phyloP scores from a whole-genome alignment of 306 rosid species.

The Vigna hirtella region DNA sequence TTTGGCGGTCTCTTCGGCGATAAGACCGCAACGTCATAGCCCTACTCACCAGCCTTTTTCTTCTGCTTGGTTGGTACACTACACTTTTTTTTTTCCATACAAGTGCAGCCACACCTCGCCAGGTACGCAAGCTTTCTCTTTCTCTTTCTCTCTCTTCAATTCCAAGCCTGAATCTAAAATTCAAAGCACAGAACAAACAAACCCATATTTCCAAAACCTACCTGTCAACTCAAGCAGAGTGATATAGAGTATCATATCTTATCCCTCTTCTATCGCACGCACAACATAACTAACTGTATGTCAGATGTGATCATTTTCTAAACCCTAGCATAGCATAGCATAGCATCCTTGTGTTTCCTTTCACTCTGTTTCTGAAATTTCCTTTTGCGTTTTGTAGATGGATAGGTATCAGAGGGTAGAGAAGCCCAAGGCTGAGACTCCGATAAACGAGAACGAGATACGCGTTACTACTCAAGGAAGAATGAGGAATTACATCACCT shows the following conservation, averaged over 20 bases:
- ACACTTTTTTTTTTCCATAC: neutral
- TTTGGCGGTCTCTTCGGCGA: conserved; percentile 66
- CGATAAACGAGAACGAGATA: conserved; percentile 87
- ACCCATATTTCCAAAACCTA: neutral
- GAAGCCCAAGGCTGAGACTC: conserved; percentile 72
- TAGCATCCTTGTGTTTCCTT: neutral
- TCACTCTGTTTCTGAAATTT: neutral
- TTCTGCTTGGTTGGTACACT: conserved; percentile 13
- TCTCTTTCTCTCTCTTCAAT: neutral
- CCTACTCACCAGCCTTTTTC: conserved; percentile 56
- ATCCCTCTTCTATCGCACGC: neutral
- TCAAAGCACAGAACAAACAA: neutral
- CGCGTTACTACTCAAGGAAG: conserved; percentile 90
- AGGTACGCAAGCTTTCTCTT: neutral
- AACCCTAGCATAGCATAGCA: conserved; percentile 39
- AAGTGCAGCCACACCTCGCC: neutral
- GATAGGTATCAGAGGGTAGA: conserved; percentile 95
- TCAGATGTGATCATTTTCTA: neutral
- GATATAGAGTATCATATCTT: neutral
- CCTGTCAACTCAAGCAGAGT: neutral
- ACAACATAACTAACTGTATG: conserved; percentile 32
- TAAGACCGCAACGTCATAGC: conserved; percentile 58
- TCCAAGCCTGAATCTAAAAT: neutral
- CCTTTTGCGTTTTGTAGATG: conserved; percentile 48
- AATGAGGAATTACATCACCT: conserved; percentile 86